These are phyloP conservation scores for Fusarium begoniae DNA, from an alignment of 2,329 filamentous ascomycete species.

Conservation along the genomic window DNA sequence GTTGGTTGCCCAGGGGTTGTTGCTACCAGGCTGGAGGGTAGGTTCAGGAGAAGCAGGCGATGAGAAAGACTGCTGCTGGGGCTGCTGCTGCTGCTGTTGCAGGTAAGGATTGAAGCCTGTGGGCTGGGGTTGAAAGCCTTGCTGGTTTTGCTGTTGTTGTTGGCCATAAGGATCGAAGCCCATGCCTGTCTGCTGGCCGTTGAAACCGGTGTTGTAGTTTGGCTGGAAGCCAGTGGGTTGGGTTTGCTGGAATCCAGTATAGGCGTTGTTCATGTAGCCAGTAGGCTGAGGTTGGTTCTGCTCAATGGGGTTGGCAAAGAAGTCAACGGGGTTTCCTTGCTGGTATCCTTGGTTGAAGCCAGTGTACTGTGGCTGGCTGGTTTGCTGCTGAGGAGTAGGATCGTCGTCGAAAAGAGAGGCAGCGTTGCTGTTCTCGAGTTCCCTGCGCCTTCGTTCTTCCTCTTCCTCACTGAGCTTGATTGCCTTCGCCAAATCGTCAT, in stretches of 20 bases:
- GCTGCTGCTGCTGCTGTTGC: constrained; percentile 48
- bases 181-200: constrained; percentile 67
- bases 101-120: constrained; percentile 65
- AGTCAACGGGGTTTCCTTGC: constrained; percentile 95
- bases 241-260: constrained; percentile 61
- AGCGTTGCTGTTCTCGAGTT: constrained; percentile 87
- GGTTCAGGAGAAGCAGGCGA: constrained; percentile 63
- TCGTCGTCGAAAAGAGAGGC: constrained; percentile 89
- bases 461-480: constrained; percentile 95
- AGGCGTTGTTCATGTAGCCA: constrained; percentile 70
- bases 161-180: constrained; percentile 76
- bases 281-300: constrained; percentile 80
- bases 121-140: constrained; percentile 60
- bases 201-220: constrained; percentile 76
- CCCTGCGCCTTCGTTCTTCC: constrained; percentile 86
- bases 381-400: constrained; percentile 62
- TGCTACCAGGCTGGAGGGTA: constrained; percentile 79
- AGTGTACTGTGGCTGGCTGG: constrained; percentile 76
- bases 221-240: constrained; percentile 59
- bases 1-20: constrained; percentile 89
- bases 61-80: constrained; percentile 51
- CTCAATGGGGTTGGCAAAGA: constrained; percentile 94
- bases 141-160: constrained; percentile 47
- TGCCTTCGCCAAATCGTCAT: constrained; percentile 93
- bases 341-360: constrained; percentile 98